Base-by-base conservation (phyloP, 371 early-diverging fungal genomes). In the Mucor racemosus region DNA sequence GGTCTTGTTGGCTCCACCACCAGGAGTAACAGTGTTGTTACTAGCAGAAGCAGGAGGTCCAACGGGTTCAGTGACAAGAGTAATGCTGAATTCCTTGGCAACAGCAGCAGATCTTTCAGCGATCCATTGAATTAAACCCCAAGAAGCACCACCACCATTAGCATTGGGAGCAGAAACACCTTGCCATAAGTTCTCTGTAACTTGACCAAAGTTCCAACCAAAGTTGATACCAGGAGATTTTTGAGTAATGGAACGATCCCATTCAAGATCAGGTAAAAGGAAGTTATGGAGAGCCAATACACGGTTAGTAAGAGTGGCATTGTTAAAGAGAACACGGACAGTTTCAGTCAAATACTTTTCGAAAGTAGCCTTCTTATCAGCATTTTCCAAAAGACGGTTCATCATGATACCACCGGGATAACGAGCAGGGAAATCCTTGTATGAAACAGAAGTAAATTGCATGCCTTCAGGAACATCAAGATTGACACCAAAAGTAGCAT, bases 401-500 rank as follows among this genome's bases (percentile, higher is more conserved):
- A 81, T 81, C 79, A 86, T 66, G 61, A 81, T 69, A 8, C 72
- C 83, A n/a, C 65, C 69, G 42, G 84, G 80, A 65, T 76, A 83
- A 39, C 66, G 65, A 4, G 67, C 42, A 39, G 80, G 79, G 69
- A 53, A 84, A 4, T 71, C 64, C 53, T 75, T 84, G 76, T 83
- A 86, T 14, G 79, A 78, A 55, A 80, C 73, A 44, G 62, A 60
- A 36, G 74, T 54, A 44, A 77, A 81, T 14, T 40, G 66, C 14
- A 55, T 59, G 42, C 67, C 67, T 44, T 81, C 75, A 21, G 62
- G 56, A 13, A 55, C 68, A 36, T 64, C 80, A 34, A 83, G 61
- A 63, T 84, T 86, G 67, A 86, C 74, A 72, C 86, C 86, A 66
- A 86, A 86, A 42, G 86, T 86, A 26, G 76, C 86, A 65, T 86